Evolutionary conservation across 305 asterid species (phyloP), one percentile per base, ranked within the genome.

Genomic region (Plantago rigida): DNA sequence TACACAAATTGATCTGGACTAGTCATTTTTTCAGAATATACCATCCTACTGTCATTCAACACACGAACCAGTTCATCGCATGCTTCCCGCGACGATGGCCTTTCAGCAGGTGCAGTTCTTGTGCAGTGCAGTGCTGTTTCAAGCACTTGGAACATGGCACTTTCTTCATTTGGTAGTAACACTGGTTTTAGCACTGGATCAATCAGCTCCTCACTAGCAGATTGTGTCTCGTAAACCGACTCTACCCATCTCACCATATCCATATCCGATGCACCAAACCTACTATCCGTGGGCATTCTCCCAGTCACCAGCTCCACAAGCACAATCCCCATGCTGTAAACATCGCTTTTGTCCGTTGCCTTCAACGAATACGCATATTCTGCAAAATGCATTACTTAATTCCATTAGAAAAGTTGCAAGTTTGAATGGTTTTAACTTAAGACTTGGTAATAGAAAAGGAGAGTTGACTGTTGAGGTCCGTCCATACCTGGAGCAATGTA

Each of bases 251-350:
- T 79, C 59, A 87, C 96, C 91, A 85, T 85, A 71, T 90, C 92
- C 79, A 84, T 68, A 44, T 80, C 75, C 1, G 12, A 31, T 65
- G 51, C 81, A 0, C 91, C 89, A 42, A 90, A 90, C 57, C 78
- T 78, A 65, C 84, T 81, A 60, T 81, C 89, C 3, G 96, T 90
- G 19, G 97, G 97, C 91, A 78, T 81, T 72, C 94, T 82, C 64
- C 97, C 96, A 4, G 79, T 79, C 52, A 90, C 86, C 5, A 90
- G 79, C 86, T 90, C 97, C 94, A 87, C 78, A 1, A 90, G 86
- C 83, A 90, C 97, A 47, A 90, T 85, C 2, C 95, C 97, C 89
- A 87, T 85, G 87, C 96, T 90, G 80, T 90, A 90, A 8, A 87
- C 95, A 62, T 90, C 97, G 36, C 95, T 85, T 56, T 82, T 90